Evolutionary conservation across 768 basidiomycete genomes (phyloP).

Genomic region (Mycena leptocephala): DNA sequence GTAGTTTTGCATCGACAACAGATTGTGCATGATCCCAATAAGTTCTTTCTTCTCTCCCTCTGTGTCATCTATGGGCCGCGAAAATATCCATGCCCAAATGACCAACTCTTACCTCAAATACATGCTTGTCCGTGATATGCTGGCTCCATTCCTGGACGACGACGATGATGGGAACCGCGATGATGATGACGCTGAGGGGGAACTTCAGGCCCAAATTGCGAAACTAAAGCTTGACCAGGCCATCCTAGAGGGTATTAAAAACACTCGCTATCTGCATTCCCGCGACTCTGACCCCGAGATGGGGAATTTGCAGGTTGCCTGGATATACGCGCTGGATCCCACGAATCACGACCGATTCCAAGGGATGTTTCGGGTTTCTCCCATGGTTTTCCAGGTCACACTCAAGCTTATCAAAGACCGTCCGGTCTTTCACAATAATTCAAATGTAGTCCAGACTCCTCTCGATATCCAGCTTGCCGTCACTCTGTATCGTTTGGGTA

Average conservation of each 20-base stretch:
- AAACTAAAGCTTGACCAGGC: neutral
- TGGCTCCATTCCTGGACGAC: neutral
- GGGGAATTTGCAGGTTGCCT: neutral
- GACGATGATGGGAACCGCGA: neutral
- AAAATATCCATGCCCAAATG: slow-evolving; percentile 9
- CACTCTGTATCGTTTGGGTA: slow-evolving; percentile 5
- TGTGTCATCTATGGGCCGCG: neutral
- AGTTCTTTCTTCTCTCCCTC: neutral
- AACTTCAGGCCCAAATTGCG: neutral
- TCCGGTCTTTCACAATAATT: slow-evolving; percentile 21
- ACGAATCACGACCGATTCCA: neutral
- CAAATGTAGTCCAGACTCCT: slow-evolving; percentile 19
- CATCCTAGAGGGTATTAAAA: neutral
- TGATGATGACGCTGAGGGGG: neutral
- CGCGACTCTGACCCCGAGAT: neutral
- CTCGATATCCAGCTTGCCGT: slow-evolving; percentile 36
- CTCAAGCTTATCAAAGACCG: slow-evolving; percentile 4
- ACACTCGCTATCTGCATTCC: neutral
- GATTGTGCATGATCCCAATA: neutral
- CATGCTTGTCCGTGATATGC: neutral
- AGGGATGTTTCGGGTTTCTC: slow-evolving; percentile 7
- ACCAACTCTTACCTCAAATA: slow-evolving; percentile 9
- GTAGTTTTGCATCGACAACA: neutral
- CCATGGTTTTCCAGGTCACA: neutral
- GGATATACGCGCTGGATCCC: neutral